phyloP scores from a whole-genome alignment of 768 basidiomycete species.

The Neoboletus subvelutipes region DNA sequence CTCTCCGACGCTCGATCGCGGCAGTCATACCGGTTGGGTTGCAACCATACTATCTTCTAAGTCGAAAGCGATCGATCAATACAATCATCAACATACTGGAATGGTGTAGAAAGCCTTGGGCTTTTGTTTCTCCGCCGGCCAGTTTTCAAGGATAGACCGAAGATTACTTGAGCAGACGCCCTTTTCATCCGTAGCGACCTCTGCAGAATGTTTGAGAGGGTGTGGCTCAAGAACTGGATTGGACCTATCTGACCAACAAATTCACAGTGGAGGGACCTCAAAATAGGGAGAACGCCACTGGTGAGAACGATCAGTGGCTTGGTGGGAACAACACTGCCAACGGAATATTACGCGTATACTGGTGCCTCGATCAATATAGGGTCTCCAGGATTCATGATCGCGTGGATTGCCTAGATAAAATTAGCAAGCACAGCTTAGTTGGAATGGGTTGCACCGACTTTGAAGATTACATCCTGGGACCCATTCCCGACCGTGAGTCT shows the following conservation, averaged over 20 bases:
- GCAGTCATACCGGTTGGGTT: slow-evolving; percentile 87
- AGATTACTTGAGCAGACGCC: slow-evolving; percentile 66
- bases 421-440: slow-evolving; percentile 6
- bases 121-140: slow-evolving; percentile 68
- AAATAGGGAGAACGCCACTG: slow-evolving; percentile 68
- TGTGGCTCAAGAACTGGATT: background rate
- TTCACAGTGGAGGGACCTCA: slow-evolving; percentile 54
- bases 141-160: slow-evolving; percentile 63
- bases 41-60: slow-evolving; percentile 61
- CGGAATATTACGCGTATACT: slow-evolving; percentile 60
- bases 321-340: slow-evolving; percentile 14
- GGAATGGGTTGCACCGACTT: slow-evolving; percentile 44
- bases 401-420: slow-evolving; percentile 57
- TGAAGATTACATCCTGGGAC: slow-evolving; percentile 87
- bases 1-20: slow-evolving; percentile 63
- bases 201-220: slow-evolving; percentile 37
- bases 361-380: slow-evolving; percentile 80
- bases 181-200: slow-evolving; percentile 72
- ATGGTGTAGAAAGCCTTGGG: slow-evolving; percentile 84
- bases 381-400: slow-evolving; percentile 78
- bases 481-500: slow-evolving; percentile 74
- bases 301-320: slow-evolving; percentile 7
- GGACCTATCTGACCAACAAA: slow-evolving; percentile 49
- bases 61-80: slow-evolving; percentile 5
- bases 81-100: slow-evolving; percentile 45